A percentile compares a stretch with the other conserved stretches of the same genome.
Evolutionary conservation across 768 basidiomycete genomes (phyloP).

Genomic region (Tricholoma furcatifolium): DNA sequence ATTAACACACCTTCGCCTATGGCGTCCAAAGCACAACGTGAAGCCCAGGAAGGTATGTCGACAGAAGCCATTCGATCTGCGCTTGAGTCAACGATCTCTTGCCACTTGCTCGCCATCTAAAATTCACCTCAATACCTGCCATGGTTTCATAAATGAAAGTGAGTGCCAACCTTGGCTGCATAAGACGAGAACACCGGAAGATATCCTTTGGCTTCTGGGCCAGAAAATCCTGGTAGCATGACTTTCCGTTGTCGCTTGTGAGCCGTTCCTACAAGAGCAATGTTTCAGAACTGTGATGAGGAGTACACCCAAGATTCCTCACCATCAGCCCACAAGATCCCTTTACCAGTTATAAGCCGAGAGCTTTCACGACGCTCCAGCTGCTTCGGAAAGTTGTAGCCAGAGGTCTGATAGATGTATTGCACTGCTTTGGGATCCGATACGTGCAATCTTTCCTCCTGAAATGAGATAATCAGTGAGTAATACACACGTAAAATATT

Average conservation of each 20-base stretch:
- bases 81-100: constrained; percentile 29
- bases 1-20: constrained; percentile 43
- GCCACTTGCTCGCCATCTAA: constrained; percentile 39
- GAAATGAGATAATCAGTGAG: constrained; percentile 1
- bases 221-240: constrained; percentile 45
- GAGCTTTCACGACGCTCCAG: constrained; percentile 34
- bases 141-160: not conserved
- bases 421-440: constrained; percentile 50
- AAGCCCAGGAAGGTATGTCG: constrained; percentile 36
- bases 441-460: constrained; percentile 45
- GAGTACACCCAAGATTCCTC: not conserved
- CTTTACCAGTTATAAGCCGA: constrained; percentile 32
- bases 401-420: constrained; percentile 42
- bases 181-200: constrained; percentile 37
- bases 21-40: constrained; percentile 48
- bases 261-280: constrained; percentile 24
- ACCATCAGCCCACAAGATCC: constrained; percentile 43
- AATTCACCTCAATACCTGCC: not conserved
- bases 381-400: constrained; percentile 42
- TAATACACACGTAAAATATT: not conserved
- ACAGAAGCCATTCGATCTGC: constrained; percentile 28
- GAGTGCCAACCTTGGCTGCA: constrained; percentile 26
- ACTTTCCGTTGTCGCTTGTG: constrained; percentile 48
- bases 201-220: constrained; percentile 38
- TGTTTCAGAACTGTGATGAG: not conserved